Percentiles rank a stretch among this genome's conserved stretches.
Conservation (phyloP, 768 basidiomycete genomes). For the Naganishia kalamii region DNA sequence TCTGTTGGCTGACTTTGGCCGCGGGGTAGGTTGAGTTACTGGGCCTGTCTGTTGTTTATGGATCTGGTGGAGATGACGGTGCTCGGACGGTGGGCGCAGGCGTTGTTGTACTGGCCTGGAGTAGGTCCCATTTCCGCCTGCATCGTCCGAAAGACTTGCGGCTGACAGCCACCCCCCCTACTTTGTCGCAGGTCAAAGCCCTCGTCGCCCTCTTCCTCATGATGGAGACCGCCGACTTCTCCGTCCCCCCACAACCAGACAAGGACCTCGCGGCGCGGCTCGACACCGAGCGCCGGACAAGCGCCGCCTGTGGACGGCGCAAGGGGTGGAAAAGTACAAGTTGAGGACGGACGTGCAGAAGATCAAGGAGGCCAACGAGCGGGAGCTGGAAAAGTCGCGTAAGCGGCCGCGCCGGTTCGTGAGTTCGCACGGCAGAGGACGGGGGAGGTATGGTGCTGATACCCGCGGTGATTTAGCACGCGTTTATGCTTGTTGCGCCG, state of each 20-base stretch:
- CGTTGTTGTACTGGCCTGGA: conserved; percentile 10
- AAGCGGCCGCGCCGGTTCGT: neutral
- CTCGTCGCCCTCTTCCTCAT: conserved; percentile 7
- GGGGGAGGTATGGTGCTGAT: too few relatives aligned
- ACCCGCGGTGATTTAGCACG: too few relatives aligned
- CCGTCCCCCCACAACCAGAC: conserved; percentile 5
- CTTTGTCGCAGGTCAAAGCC: conserved; percentile 3
- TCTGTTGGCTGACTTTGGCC: neutral
- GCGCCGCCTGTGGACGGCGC: neutral
- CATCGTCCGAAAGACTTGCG: too few relatives aligned
- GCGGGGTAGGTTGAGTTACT: conserved; percentile 5
- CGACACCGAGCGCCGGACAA: neutral
- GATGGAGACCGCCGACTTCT: conserved; percentile 16
- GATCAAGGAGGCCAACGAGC: neutral
- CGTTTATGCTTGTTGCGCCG: conserved; percentile 11
- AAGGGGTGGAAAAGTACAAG: conserved; percentile 16
- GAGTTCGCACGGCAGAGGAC: neutral
- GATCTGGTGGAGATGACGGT: conserved; percentile 7
- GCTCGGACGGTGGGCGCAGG: conserved; percentile 5
- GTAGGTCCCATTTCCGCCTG: neutral
- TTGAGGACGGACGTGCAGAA: neutral
- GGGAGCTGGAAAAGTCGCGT: conserved; percentile 2
- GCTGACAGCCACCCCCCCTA: too few relatives aligned
- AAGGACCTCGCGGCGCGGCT: conserved; percentile 1
- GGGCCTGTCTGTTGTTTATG: conserved; percentile 4